phyloP scores from a whole-genome alignment of 1,139 yeast species.

The Entelexis sorbosivorans region DNA sequence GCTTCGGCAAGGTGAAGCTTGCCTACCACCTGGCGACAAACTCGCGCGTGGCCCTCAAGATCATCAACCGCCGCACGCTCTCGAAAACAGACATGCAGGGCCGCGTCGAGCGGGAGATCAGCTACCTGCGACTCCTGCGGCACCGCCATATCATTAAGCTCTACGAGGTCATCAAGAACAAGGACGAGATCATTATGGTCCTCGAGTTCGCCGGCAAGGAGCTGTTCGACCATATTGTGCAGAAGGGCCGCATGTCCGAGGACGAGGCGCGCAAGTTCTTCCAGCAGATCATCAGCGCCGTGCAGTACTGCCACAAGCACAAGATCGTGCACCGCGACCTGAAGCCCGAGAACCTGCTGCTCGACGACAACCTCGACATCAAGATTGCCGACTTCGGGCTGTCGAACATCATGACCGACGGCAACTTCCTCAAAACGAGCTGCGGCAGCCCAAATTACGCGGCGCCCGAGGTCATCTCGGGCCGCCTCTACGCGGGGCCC shows the following conservation, averaged over 20 bases:
- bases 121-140: conserved; percentile 74
- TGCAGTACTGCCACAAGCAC: conserved; percentile 94
- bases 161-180: conserved; percentile 90
- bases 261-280: conserved; percentile 89
- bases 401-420: conserved; percentile 95
- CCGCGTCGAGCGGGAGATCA: conserved; percentile 85
- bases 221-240: conserved; percentile 90
- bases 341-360: conserved; percentile 83
- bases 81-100: conserved; percentile 98
- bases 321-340: conserved; percentile 94
- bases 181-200: conserved; percentile 95
- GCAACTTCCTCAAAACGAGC: conserved; percentile 86
- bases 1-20: conserved; percentile 91
- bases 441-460: conserved; percentile 98
- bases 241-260: conserved; percentile 89
- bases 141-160: conserved; percentile 96
- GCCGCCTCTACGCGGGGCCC: conserved; percentile 94
- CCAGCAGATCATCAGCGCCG: conserved; percentile 96
- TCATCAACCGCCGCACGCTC: conserved; percentile 83
- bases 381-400: conserved; percentile 96
- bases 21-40: conserved; percentile 92
- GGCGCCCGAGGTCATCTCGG: conserved; percentile 95
- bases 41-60: conserved; percentile 86
- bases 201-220: conserved; percentile 96
- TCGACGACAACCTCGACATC: conserved; percentile 85